Percentiles rank a stretch among this genome's conserved stretches.
Evolutionary conservation across 768 basidiomycete species (phyloP).

Genomic region (Mycena polygramma): DNA sequence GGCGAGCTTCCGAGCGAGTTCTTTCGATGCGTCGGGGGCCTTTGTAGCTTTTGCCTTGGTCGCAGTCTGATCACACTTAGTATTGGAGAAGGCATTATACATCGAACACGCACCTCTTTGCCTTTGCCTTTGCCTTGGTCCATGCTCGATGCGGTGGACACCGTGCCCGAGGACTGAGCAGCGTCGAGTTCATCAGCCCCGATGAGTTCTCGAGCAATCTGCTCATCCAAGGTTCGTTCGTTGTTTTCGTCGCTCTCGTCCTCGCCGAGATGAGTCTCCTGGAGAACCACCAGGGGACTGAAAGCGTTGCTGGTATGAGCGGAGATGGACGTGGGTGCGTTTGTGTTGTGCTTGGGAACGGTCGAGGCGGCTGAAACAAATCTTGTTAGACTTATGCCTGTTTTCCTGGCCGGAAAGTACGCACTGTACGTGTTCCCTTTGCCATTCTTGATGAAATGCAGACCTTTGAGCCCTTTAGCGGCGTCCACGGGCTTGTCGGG

Average conservation of each 20-base stretch:
- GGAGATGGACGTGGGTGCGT: background rate
- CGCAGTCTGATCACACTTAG: too few relatives aligned
- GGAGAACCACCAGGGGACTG: background rate
- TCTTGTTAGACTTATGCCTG: too few relatives aligned
- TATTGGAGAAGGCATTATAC: background rate
- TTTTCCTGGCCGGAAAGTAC: too few relatives aligned
- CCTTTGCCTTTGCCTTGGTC: conserved; percentile 2
- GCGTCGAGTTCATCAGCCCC: background rate
- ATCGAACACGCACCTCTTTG: background rate
- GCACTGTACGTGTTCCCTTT: background rate
- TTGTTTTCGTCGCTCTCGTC: background rate
- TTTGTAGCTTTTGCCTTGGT: too few relatives aligned
- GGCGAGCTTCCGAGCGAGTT: background rate
- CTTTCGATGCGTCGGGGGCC: background rate
- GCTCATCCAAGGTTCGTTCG: background rate
- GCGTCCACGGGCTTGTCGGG: background rate
- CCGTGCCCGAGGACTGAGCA: too few relatives aligned
- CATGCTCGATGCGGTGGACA: background rate
- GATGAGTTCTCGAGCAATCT: background rate
- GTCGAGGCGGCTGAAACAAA: background rate
- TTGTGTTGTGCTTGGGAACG: background rate
- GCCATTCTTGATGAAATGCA: background rate
- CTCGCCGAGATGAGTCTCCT: background rate
- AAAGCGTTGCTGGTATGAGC: background rate
- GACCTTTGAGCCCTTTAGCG: background rate